A percentile compares a stretch with the other conserved stretches of the same genome.
phyloP scores from a whole-genome alignment of 2,329 filamentous ascomycete species.

The Colletotrichum caudatum region DNA sequence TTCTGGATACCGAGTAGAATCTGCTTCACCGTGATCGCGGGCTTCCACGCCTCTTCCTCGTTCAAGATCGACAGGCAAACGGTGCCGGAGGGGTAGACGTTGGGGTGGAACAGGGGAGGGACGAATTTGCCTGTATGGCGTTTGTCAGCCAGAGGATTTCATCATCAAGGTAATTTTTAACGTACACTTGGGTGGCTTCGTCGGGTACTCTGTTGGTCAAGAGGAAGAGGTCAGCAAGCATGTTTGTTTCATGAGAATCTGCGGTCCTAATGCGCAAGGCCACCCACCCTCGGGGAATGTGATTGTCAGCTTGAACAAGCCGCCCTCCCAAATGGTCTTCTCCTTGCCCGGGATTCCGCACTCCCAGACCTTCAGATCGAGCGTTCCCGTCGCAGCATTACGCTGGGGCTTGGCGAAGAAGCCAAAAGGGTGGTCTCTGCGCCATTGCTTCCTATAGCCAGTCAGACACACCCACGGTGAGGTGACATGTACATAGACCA shows the following conservation, averaged over 20 bases:
- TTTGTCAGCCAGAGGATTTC: slow-evolving; percentile 25
- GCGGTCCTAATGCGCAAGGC: neutral
- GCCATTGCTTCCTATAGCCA: slow-evolving; percentile 86
- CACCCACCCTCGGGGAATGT: slow-evolving; percentile 89
- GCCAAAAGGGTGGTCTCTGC: slow-evolving; percentile 95
- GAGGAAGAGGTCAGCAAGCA: slow-evolving; percentile 43
- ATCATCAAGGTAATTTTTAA: slow-evolving; percentile 41
- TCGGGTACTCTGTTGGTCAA: slow-evolving; percentile 83
- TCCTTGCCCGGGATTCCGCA: slow-evolving; percentile 96
- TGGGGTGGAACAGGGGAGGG: slow-evolving; percentile 96
- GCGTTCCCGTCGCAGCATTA: slow-evolving; percentile 76
- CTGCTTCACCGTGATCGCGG: slow-evolving; percentile 97
- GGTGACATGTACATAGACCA: slow-evolving; percentile 39
- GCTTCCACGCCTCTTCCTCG: slow-evolving; percentile 98
- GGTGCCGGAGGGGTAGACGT: slow-evolving; percentile 97
- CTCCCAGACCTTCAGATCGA: slow-evolving; percentile 96
- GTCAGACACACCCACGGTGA: slow-evolving; percentile 43
- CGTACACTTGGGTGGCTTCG: slow-evolving; percentile 98
- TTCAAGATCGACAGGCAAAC: slow-evolving; percentile 98
- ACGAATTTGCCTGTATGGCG: slow-evolving; percentile 84
- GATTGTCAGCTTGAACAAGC: slow-evolving; percentile 93
- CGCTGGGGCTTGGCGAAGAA: slow-evolving; percentile 94
- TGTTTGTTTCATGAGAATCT: neutral
- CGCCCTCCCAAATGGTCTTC: slow-evolving; percentile 98
- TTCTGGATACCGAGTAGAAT: slow-evolving; percentile 97